phyloP scores from a whole-genome alignment of 2,329 filamentous ascomycete species.

The Aspergillus sp. region DNA sequence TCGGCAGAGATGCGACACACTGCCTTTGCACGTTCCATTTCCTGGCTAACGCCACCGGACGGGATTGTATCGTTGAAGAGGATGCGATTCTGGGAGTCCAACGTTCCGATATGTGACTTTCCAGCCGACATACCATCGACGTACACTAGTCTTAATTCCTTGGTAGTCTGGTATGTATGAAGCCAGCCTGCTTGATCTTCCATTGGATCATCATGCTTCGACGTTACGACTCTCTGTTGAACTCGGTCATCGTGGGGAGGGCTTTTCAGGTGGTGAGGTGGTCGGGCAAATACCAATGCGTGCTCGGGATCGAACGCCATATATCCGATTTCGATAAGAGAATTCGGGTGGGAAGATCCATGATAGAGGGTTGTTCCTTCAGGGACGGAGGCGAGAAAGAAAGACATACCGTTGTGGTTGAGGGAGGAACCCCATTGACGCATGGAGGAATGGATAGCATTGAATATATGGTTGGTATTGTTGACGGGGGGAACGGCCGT shows the following conservation, averaged over 20 bases:
- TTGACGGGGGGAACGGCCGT: constrained; percentile 12
- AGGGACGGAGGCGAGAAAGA: constrained; percentile 58
- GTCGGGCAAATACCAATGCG: constrained; percentile 54
- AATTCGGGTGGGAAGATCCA: constrained; percentile 42
- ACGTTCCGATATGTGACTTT: constrained; percentile 56
- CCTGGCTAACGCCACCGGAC: constrained; percentile 16
- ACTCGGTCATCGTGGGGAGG: not conserved
- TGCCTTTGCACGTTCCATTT: constrained; percentile 45
- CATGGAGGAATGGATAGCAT: constrained; percentile 60
- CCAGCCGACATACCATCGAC: constrained; percentile 62
- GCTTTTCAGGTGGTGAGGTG: not conserved
- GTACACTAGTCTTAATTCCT: constrained; percentile 55
- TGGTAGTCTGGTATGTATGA: constrained; percentile 56
- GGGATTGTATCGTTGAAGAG: constrained; percentile 38
- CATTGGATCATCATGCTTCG: not conserved
- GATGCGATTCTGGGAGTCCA: constrained; percentile 59
- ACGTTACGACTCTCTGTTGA: not conserved
- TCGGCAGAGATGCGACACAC: constrained; percentile 48
- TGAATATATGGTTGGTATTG: constrained; percentile 47
- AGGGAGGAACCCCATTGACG: constrained; percentile 64
- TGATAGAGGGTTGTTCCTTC: constrained; percentile 59
- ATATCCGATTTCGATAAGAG: constrained; percentile 54
- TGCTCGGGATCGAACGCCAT: constrained; percentile 68
- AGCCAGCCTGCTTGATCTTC: constrained; percentile 47
- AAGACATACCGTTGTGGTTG: constrained; percentile 65